These are phyloP conservation scores for Epichloe baconii DNA, from an alignment of 2,329 filamentous ascomycete genomes.

Conservation along the genomic window DNA sequence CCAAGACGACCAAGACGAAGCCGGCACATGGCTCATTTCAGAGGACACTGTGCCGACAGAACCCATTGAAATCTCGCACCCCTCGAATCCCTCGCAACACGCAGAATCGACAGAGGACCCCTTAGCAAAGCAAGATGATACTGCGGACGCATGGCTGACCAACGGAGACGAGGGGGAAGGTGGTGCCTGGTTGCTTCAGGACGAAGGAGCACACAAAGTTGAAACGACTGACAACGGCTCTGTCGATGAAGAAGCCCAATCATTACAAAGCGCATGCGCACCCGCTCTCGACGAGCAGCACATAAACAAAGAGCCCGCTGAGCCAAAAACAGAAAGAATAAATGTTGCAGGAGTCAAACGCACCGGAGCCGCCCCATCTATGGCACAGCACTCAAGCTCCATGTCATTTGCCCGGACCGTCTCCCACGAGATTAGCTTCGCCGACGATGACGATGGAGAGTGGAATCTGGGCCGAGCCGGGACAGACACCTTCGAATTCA, in stretches of 20 bases:
- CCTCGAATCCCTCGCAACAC: background rate
- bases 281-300: background rate
- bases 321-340: background rate
- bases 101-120: background rate
- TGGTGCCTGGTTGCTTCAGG: conserved; percentile 14
- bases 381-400: conserved; percentile 44
- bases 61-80: background rate
- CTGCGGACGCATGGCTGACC: conserved; percentile 1
- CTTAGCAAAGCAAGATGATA: background rate
- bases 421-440: conserved; percentile 47
- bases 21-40: conserved; percentile 13
- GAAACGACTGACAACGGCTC: background rate
- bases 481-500: conserved; percentile 46
- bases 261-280: no score
- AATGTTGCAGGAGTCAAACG: background rate
- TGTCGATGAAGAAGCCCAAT: background rate
- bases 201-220: conserved; percentile 5
- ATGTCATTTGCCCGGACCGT: conserved; percentile 53
- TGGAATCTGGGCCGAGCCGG: conserved; percentile 39
- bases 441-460: conserved; percentile 45
- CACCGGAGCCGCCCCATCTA: conserved; percentile 9
- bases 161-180: conserved; percentile 11
- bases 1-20: conserved; percentile 5
- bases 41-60: conserved; percentile 6
- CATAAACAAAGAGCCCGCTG: background rate